phyloP scores from a whole-genome alignment of 768 basidiomycete genomes.

The Myochromella boudieri region DNA sequence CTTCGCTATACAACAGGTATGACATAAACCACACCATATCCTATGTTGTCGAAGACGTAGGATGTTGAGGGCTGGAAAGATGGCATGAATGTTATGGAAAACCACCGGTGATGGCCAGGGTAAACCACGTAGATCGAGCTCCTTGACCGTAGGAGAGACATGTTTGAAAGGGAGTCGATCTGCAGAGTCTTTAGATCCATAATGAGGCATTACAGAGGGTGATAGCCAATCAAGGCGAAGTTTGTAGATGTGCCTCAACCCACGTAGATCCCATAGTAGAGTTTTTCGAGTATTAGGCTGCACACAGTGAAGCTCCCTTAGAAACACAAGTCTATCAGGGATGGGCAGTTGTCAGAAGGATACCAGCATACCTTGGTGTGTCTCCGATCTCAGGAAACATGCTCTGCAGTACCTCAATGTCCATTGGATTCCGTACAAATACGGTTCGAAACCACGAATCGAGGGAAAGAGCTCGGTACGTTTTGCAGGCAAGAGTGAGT shows the following conservation, averaged over 20 bases:
- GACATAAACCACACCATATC: conserved; percentile 37
- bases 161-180: conserved; percentile 25
- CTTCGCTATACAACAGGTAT: conserved; percentile 27
- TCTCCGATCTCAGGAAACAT: conserved; percentile 24
- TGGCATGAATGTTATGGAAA: conserved; percentile 19
- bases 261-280: conserved; percentile 25
- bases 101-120: conserved; percentile 31
- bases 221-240: conserved; percentile 31
- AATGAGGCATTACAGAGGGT: conserved; percentile 12
- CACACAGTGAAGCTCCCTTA: conserved; percentile 33
- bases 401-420: conserved; percentile 21
- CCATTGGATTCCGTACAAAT: conserved; percentile 21
- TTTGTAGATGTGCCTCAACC: conserved; percentile 18
- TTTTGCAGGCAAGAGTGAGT: conserved; percentile 28
- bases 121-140: conserved; percentile 30
- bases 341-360: neutral
- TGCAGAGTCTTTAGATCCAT: conserved; percentile 13
- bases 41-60: conserved; percentile 25
- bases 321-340: no score
- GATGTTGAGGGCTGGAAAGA: conserved; percentile 23
- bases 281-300: conserved; percentile 15
- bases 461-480: conserved; percentile 26
- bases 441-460: conserved; percentile 33
- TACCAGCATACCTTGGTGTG: conserved; percentile 17
- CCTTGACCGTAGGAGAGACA: conserved; percentile 21